Evolutionary conservation across 2,329 filamentous ascomycete genomes (phyloP), one percentile per base, ranked within the genome.

Genomic region (Apiospora kogelbergensis): DNA sequence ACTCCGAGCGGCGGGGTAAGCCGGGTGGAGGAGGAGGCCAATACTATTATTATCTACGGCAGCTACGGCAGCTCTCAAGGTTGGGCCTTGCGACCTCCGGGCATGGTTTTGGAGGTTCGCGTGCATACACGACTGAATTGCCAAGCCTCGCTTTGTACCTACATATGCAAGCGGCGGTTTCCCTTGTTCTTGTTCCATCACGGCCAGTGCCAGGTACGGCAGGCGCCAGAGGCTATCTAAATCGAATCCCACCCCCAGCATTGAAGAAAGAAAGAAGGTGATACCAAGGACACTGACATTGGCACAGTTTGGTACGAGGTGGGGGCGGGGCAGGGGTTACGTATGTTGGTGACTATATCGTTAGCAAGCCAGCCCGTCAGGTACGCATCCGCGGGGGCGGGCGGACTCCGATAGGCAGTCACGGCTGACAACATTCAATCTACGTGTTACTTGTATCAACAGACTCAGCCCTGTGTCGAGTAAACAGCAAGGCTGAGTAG

Each of bases 1-100:
- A 60, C 53, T 60, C 53, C 53, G 26, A 60, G 22, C 53, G 53
- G 53, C 53, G 53, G 53, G 53, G 53, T 60, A 60, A 37, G 53
- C 53, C 48, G 7, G 30, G 53, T 37, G 53, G 26, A 60, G 30
- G 53, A 60, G 53, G 53, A 33, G 30, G 9, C 30, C 53, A 17
- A n/a, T 37, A 60, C n/a, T n/a, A n/a, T n/a, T n/a, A n/a, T n/a
- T 37, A 7, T 60, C 9, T 30, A 22, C 20, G 11, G 11, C 26
- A 60, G 13, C 17, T 37, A 37, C 20, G 20, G 30, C 53, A n/a
- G 53, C 53, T 60, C 30, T 60, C 30, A 37, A 37, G 30, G 30
- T 60, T 60, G 20, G 17, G 30, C 17, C 30, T 57, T 57, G 48
- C 48, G 26, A 57, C 48, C 48, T n/a, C 26, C 5, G 26, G 26